Percentiles rank a stretch among this genome's conserved stretches.
Conservation (phyloP, 2,329 filamentous ascomycete genomes). For the Pseudogymnoascus sp. region DNA sequence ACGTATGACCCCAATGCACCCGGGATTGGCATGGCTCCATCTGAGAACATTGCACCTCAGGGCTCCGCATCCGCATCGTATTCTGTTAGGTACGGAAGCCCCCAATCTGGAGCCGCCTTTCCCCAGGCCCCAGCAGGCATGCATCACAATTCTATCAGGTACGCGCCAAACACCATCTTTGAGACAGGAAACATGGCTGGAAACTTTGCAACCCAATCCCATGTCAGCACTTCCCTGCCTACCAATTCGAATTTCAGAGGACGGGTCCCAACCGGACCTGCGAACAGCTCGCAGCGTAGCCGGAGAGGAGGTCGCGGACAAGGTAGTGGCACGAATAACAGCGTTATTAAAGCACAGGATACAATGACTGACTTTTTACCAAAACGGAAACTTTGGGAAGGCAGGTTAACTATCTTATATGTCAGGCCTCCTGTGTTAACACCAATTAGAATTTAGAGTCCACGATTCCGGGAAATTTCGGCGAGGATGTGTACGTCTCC, state of each 20-base stretch:
- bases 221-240: background rate
- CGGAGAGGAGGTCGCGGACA: background rate
- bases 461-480: background rate
- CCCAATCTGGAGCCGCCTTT: background rate
- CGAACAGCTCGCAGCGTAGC: background rate
- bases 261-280: background rate
- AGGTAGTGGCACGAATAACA: rapidly evolving
- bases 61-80: background rate
- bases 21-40: background rate
- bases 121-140: too few relatives aligned
- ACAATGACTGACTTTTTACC: background rate
- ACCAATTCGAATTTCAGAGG: background rate
- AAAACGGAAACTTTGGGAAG: background rate
- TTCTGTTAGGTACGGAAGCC: background rate
- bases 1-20: background rate
- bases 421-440: background rate
- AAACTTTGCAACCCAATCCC: background rate
- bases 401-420: background rate
- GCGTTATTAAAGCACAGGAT: background rate
- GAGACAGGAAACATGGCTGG: background rate
- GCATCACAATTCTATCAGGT: background rate
- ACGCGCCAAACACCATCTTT: background rate
- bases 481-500: background rate
- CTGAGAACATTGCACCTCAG: background rate
- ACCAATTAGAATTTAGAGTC: background rate